Base-by-base conservation (phyloP, 2,329 filamentous ascomycete genomes). In the Ustilaginoidea virens region DNA sequence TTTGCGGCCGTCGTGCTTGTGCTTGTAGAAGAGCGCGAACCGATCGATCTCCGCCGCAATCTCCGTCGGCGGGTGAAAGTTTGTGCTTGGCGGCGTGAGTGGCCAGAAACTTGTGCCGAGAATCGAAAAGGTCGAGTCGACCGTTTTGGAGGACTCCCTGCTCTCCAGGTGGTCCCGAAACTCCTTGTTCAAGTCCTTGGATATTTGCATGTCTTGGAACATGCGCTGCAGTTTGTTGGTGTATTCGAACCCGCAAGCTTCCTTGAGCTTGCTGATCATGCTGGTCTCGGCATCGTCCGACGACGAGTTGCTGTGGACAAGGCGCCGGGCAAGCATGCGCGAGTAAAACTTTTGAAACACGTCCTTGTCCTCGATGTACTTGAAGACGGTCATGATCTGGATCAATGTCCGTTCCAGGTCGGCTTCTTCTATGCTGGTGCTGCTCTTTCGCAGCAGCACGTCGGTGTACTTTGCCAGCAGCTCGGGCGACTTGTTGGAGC, bases 311-410 rank as follows among this genome's bases (percentile, higher is more conserved):
- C 80, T 85, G 53, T 94, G 83, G 12, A 98, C 90, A 31, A 98
- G 61, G 44, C 90, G 83, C 52, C 92, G 83, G 28, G 90, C 90
- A 43, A 98, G 62, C 77, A 93, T 93, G 37, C 86, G 80, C 2
- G 87, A 92, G 58, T 98, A 98, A 58, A 94, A 98, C 55, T 96
- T 98, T 55, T 96, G 90, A 68, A 98, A 98, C 5, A 98, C 92
- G 47, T 98, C 90, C 65, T 98, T 98, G 58, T 98, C 92, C 51
- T 98, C 90, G 38, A 98, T 96, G 56, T 98, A 98, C 61, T 96
- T 96, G 71, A 98, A 98, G 31, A 98, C 83, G 2, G 87, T 94
- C 90, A 98, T 98, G 45, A 98, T 90, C 52, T 94, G 82, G 13
- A 73, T 74, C 17, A 96, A 62, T 18, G 83, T 79, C 40, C 79